A percentile compares a stretch with the other conserved stretches of the same genome.
Conservation (phyloP, 1,139 yeast genomes). For the Taphrina pruni region DNA sequence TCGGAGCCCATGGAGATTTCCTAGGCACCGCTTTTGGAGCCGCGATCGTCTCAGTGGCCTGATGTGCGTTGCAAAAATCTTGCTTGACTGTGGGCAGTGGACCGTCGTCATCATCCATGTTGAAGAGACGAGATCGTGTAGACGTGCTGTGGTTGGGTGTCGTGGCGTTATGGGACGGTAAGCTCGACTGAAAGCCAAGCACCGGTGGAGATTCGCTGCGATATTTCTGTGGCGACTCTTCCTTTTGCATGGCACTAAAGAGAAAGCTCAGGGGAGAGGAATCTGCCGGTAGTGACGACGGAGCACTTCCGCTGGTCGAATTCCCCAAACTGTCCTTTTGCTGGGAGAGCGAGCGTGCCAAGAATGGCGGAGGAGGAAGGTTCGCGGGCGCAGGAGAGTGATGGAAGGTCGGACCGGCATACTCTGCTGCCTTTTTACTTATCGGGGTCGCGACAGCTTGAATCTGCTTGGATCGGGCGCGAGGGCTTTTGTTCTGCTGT, state of each 20-base stretch:
- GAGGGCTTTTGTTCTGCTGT: conserved; percentile 26
- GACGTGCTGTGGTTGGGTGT: background rate
- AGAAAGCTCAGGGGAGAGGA: conserved; percentile 30
- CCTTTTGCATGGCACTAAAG: conserved; percentile 26
- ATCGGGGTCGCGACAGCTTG: conserved; percentile 35
- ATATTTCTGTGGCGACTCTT: conserved; percentile 1
- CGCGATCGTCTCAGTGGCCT: background rate
- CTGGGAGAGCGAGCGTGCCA: conserved; percentile 6
- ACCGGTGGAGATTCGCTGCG: conserved; percentile 16
- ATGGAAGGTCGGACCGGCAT: conserved; percentile 38
- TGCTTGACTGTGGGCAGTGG: background rate
- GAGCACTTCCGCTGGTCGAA: background rate
- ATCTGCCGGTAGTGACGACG: background rate
- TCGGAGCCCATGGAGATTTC: conserved; percentile 29
- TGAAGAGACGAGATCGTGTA: background rate
- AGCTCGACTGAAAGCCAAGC: background rate
- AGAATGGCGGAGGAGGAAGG: conserved; percentile 36
- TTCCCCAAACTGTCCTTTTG: background rate
- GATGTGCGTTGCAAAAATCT: background rate
- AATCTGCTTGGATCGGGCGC: conserved; percentile 14
- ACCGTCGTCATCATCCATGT: conserved; percentile 14
- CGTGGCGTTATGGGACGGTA: background rate
- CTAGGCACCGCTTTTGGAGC: background rate
- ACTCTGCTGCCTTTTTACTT: conserved; percentile 25
- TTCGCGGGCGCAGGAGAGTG: conserved; percentile 40